These are phyloP conservation scores for Mucor sp. DNA, from an alignment of 371 early-diverging fungal genomes.

Conservation along the genomic window DNA sequence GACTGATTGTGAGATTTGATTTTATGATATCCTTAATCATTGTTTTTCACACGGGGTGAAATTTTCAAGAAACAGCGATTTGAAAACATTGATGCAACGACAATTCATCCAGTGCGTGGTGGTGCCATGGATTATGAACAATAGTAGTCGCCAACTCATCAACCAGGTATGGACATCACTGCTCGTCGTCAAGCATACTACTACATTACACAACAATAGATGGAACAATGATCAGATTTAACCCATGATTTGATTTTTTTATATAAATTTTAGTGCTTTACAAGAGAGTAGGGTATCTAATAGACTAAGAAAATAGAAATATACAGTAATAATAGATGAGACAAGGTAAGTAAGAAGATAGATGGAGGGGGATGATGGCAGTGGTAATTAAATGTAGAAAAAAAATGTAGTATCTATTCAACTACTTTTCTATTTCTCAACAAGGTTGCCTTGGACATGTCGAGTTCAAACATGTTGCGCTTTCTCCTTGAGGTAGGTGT, in stretches of 20 bases:
- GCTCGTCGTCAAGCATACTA: no score
- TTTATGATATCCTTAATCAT: no score
- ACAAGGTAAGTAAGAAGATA: background rate
- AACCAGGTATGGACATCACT: no score
- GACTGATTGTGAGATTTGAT: no score
- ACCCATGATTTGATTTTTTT: conserved; percentile 2
- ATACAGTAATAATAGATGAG: background rate
- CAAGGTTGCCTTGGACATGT: conserved; percentile 52
- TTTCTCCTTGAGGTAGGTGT: conserved; percentile 35
- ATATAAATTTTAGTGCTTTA: background rate
- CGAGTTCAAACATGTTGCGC: conserved; percentile 49
- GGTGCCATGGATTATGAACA: no score
- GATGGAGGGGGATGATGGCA: background rate
- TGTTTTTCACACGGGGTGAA: no score
- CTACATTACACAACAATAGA: background rate
- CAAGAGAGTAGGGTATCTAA: background rate
- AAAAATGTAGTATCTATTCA: background rate
- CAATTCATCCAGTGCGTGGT: no score
- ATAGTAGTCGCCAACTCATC: no score
- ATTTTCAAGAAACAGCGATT: no score
- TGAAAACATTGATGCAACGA: no score
- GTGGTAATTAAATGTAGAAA: background rate
- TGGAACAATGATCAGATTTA: background rate
- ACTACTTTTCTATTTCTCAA: conserved; percentile 41
- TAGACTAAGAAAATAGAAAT: background rate